Evolutionary conservation across 2,329 filamentous ascomycete species (phyloP), one percentile per base, ranked within the genome.

Genomic region (Pseudogymnoascus sp.): DNA sequence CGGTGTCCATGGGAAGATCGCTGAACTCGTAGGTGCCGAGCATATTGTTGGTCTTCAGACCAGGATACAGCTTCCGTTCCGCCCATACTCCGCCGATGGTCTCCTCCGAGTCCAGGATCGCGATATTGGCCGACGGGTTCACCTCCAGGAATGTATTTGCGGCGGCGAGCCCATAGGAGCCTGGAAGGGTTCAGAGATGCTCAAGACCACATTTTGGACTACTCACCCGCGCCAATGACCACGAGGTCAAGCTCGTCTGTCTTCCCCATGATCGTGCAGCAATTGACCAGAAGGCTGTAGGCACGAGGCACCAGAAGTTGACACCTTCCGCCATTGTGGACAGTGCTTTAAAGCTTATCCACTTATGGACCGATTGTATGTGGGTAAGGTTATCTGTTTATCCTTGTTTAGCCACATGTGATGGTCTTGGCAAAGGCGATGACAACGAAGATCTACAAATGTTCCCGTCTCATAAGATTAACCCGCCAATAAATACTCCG

Each of bases 11-110:
- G 15, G 87, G 86, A 63, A 89, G 90, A 67, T 90, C 89, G 0
- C 84, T 83, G 68, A 83, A 91, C 71, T 92, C 87, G 66, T 86
- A 90, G 0, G 84, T 87, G 2, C 88, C 88, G 9, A 86, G 71
- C 70, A 90, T 80, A 68, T 92, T 92, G 73, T 93, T 92, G 60
- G 83, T 85, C 68, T 85, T 88, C 58, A 93, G 78, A 1, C 83
- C 84, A 0, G 84, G 82, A 70, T 92, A 88, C 0, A 90, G 73
- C 1, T 87, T 80, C 37, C 87, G 76, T 61, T 83, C 76, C 7
- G 84, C 81, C 89, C 88, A 92, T 13, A 85, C 84, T 3, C 89
- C 89, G 1, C 89, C 89, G 4, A 86, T 68, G 0, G 81, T 81
- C 10, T 76, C 71, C 9, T 78, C 77, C 4, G 77, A 74, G 54